Evolutionary conservation across 768 basidiomycete species (phyloP), one percentile per base, ranked within the genome.

Genomic region (Macrolepiota dolichaula): DNA sequence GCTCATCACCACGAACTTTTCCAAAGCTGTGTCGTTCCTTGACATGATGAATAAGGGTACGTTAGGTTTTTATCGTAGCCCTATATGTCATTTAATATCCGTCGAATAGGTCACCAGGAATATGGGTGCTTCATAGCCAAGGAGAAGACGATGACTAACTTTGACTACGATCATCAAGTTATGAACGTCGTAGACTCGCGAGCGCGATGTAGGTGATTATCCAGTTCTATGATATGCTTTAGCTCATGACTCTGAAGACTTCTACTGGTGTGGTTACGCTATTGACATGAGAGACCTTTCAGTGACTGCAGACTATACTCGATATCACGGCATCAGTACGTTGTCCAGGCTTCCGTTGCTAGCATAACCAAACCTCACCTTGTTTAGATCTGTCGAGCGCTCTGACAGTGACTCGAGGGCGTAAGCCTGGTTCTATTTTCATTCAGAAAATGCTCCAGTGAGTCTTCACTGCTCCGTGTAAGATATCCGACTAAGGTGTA

Each of bases 221-320:
- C 0, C 13, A 35, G 59, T n/a, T 40, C 12, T 36, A 32, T 24
- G 32, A 12, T 35, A 9, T 5, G 17, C 29, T 12, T 22, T 32
- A 15, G 35, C 24, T 55, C 3, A 51, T 12, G 4, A 56, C 15
- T 63, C n/a, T n/a, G n/a, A n/a, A 95, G 94, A 77, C 44, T 98
- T 99, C 70, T 89, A 94, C 1, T 99, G 95, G 91, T 99, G 97
- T 75, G 97, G 96, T 1, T 82, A 88, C 64, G 69, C 87, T 56
- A 90, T 99, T 66, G 74, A 94, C 67, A 91, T 86, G 78, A 73
- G 70, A 22, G 83, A 87, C 65, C 78, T 99, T 36, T 91, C 93
- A 10, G 79, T 98, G 25, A 81, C 87, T 10, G 85, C 82, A 1
- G 95, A 98, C 70, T 92, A 93, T 68, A 75, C 81, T 2, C 83